phyloP scores from a whole-genome alignment of 2,329 filamentous ascomycete genomes.

The Colletotrichum graminicola region DNA sequence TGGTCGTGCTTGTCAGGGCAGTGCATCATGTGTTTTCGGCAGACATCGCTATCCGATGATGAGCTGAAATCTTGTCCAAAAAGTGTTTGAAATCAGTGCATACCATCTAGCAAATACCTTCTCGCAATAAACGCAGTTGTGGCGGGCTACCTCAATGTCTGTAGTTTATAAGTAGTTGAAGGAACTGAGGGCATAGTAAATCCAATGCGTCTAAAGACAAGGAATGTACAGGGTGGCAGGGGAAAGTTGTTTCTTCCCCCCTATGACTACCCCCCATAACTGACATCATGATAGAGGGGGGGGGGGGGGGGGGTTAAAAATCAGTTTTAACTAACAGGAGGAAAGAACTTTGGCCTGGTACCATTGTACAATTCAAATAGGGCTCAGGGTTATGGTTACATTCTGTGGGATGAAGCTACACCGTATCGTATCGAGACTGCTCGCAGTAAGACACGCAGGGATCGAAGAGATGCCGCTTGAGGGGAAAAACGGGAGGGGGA shows the following conservation, averaged over 20 bases:
- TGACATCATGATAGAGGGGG: too few relatives aligned
- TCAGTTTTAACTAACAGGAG: too few relatives aligned
- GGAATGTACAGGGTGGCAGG: too few relatives aligned
- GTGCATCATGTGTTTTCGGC: constrained; percentile 46
- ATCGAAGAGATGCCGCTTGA: not conserved
- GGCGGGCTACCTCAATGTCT: constrained; percentile 39
- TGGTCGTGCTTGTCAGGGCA: constrained; percentile 42
- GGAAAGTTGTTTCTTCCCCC: too few relatives aligned
- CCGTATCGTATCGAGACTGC: too few relatives aligned
- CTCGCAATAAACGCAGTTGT: constrained; percentile 43
- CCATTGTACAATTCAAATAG: too few relatives aligned
- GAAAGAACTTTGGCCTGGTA: too few relatives aligned
- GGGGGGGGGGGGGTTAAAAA: too few relatives aligned
- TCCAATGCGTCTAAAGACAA: not conserved
- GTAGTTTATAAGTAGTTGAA: not conserved
- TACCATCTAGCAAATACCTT: constrained; percentile 45
- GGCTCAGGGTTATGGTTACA: too few relatives aligned
- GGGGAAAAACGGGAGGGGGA: not conserved
- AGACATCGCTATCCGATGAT: constrained; percentile 44
- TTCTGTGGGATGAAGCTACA: not conserved
- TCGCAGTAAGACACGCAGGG: not conserved
- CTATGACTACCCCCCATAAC: too few relatives aligned
- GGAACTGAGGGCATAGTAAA: too few relatives aligned
- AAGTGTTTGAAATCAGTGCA: not conserved
- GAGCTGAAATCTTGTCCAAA: not conserved